Evolutionary conservation across 225 moss, liverwort and hornwort species (phyloP).

Genomic region (Pleurozium schreberi): DNA sequence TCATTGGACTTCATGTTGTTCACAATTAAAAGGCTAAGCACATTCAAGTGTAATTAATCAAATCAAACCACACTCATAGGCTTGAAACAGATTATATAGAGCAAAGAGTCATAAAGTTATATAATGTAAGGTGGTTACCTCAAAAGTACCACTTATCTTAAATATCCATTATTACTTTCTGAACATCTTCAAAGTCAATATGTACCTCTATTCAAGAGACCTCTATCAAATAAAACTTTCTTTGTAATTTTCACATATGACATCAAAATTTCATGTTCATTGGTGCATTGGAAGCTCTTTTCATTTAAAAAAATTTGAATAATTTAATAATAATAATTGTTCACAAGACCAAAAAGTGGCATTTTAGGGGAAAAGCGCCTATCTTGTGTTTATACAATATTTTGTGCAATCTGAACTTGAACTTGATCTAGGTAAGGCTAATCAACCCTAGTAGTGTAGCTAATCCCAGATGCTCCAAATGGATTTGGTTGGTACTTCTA

Average conservation of each 20-base stretch:
- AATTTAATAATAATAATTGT: background rate
- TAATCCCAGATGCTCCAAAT: background rate
- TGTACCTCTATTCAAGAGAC: background rate
- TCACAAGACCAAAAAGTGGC: background rate
- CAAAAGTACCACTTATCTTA: accelerated
- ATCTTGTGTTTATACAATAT: background rate
- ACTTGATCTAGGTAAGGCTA: background rate
- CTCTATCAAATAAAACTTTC: background rate
- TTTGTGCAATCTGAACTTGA: accelerated
- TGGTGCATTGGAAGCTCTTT: background rate
- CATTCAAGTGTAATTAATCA: too few species aligned
- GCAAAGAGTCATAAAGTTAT: too few species aligned
- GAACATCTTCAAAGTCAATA: background rate
- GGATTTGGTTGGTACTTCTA: background rate
- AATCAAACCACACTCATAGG: too few species aligned
- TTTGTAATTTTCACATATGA: background rate
- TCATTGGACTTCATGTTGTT: too few species aligned
- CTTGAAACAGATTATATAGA: too few species aligned
- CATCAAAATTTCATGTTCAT: background rate
- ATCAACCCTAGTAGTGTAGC: accelerated
- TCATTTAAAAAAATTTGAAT: background rate
- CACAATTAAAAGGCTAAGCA: too few species aligned
- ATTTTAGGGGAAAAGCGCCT: too few species aligned
- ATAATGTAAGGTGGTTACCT: too few species aligned
- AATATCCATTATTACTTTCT: accelerated